Base-by-base conservation (phyloP, 2,329 filamentous ascomycete species). In the Fusarium continuum region DNA sequence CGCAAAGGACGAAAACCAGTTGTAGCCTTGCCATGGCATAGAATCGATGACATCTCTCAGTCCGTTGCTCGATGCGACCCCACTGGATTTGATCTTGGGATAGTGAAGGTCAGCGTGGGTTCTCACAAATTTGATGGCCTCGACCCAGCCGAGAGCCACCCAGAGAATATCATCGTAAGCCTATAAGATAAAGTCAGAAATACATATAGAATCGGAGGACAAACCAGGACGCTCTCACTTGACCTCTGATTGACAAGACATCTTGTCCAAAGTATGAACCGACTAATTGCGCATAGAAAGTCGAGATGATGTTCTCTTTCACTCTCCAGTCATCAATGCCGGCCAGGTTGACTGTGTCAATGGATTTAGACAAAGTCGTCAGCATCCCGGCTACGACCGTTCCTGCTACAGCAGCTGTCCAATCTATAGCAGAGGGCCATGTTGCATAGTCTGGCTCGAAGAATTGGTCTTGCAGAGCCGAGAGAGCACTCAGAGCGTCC, bases 91-190 rank as follows among this genome's bases (percentile, higher is more conserved):
- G 31, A 41, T 31, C 11, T 38, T 60, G 9, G 76, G 75, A 69
- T 89, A 91, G 73, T 91, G 88, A 16, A 87, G 73, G 3, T 80
- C 76, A 3, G 85, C 86, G 72, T 96, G 92, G n/a, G 83, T 78
- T 26, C 87, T 79, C 46, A 94, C 85, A 72, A 96, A 93, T 65
- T 90, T 88, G 62, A 93, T 85, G 43, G 86, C 86, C 73, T 97
- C 92, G 47, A 97, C 79, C 93, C 94, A 97, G 61, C 90, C 92
- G 31, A 98, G 82, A 3, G 96, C 92, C 2, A 97, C 92, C 94
- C 94, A 98, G 4, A 97, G 84, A 79, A 97, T 96, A 74, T 98
- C 94, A 72, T 97, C 94, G 73, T 89, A 96, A 0, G 94, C 94
- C 80, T 95, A 3, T 10, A 2, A 6, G 4, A n/a, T 9, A 34